Percentiles rank a stretch among this genome's conserved stretches.
These are phyloP conservation scores for Nemophila menziesii DNA, from an alignment of 257 asterid species.

Conservation along the genomic window DNA sequence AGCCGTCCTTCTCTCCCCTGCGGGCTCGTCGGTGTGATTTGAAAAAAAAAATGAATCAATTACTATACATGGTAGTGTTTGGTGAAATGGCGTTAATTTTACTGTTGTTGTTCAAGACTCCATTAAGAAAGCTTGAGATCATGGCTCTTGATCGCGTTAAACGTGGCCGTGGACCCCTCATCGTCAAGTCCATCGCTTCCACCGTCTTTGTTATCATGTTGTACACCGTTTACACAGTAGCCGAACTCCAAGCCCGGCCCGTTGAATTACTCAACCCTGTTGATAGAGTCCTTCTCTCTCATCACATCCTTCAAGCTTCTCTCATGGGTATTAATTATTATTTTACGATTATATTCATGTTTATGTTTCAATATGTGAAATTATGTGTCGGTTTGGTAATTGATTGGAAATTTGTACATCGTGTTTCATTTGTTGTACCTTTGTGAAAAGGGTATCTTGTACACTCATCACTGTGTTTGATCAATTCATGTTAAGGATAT, in stretches of 20 bases:
- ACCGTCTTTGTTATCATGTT: constrained; percentile 24
- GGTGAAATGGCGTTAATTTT: constrained; percentile 25
- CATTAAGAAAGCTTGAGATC: constrained; percentile 29
- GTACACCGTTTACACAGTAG: constrained; percentile 19
- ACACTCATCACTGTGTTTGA: no score
- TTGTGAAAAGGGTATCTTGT: no score
- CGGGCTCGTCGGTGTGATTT: no score
- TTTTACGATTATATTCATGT: not conserved
- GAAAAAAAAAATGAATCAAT: constrained; percentile 17
- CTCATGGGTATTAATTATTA: constrained; percentile 19
- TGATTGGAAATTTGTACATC: no score
- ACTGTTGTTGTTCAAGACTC: constrained; percentile 24
- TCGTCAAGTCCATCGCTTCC: constrained; percentile 23
- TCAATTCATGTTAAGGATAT: no score
- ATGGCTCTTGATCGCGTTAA: constrained; percentile 26
- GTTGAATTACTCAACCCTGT: constrained; percentile 17
- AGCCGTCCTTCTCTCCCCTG: no score
- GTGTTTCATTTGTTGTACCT: no score
- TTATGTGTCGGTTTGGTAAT: no score
- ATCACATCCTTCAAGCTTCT: constrained; percentile 20
- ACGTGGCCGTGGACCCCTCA: constrained; percentile 30
- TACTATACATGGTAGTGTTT: constrained; percentile 19
- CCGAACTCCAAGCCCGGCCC: constrained; percentile 16
- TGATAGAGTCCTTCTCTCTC: constrained; percentile 14
- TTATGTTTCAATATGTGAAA: no score